Base-by-base conservation (phyloP, 2,329 filamentous ascomycete species). In the Alternaria ventricosa region DNA sequence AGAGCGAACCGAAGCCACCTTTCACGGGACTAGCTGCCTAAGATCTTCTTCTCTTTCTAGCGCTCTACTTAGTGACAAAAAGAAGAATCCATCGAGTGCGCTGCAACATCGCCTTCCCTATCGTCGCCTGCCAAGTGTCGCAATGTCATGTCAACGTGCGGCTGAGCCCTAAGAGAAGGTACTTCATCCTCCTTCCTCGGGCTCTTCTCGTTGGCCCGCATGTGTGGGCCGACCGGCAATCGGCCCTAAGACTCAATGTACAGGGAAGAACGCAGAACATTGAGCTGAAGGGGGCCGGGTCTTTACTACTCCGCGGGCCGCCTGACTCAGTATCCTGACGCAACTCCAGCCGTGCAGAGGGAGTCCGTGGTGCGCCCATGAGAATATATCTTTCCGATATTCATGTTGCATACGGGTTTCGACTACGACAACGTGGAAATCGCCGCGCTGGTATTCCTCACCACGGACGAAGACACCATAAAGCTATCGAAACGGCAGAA, bases 211-310 rank as follows among this genome's bases (percentile, higher is more conserved):
- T 50, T 13, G 11, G 30, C 50, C 23, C 22, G n/a, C 25, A 23
- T 36, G 41, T 47, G 25, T 53, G 28, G 28, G 12, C 30, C 20
- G n/a, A n/a, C 23, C 41, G 28, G 45, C 45, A 60, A 36, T 33
- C 25, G n/a, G 50, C 41, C 22, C 61, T 49, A 61, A 60, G 41
- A 18, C 41, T 36, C 46, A n/a, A 13, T 30, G 23, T 30, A 28
- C 53, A 55, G 44, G 57, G 46, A 47, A 61, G 45, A 57, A n/a
- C 23, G 47, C 41, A 43, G 23, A 57, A 27, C 23, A 53, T 36
- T 45, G 15, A 46, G 46, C 41, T 47, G 27, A 53, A 25, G 55
- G 27, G 46, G 27, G 18, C 18, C 36, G 47, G 22, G 28, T 30
- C 33, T 22, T 11, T 20, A 23, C 25, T 30, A 28, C 22, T 41